Evolutionary conservation across 108 stramenopile genomes (phyloP).

Genomic region (Pseudonitzschia pungens): DNA sequence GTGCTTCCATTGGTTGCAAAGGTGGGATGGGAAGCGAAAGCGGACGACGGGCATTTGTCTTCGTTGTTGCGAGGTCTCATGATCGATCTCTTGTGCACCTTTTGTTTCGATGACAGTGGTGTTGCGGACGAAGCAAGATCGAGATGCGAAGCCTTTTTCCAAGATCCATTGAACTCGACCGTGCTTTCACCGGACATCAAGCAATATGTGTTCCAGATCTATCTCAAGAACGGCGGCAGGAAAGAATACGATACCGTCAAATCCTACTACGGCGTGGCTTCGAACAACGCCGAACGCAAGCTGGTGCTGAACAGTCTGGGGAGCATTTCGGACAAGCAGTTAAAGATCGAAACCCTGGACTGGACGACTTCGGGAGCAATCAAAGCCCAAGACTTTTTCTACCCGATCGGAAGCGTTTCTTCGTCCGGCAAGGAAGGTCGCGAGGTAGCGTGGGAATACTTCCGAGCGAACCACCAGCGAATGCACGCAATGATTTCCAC

Average conservation of each 20-base stretch:
- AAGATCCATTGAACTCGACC: conserved; percentile 52
- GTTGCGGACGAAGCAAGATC: conserved; percentile 77
- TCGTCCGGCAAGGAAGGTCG: conserved; percentile 71
- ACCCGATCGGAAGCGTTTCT: conserved; percentile 86
- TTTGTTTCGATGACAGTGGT: conserved; percentile 72
- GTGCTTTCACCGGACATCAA: conserved; percentile 89
- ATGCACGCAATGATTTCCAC: conserved; percentile 85
- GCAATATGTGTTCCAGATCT: conserved; percentile 85
- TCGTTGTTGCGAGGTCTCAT: conserved; percentile 85
- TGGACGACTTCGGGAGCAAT: conserved; percentile 91
- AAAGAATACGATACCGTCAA: conserved; percentile 82
- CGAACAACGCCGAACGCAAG: conserved; percentile 85
- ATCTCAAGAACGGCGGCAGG: conserved; percentile 82
- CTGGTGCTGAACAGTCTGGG: conserved; percentile 80
- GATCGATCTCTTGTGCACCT: conserved; percentile 77
- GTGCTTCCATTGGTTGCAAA: conserved; percentile 59
- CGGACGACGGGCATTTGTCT: conserved; percentile 83
- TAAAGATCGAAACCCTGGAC: conserved; percentile 82
- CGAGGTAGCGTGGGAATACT: conserved; percentile 89
- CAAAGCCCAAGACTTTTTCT: conserved; percentile 98
- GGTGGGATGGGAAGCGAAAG: conserved; percentile 88
- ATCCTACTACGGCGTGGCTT: conserved; percentile 62
- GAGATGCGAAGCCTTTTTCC: conserved; percentile 75
- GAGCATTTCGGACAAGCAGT: conserved; percentile 47
- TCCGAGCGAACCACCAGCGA: conserved; percentile 79